A percentile compares a stretch with the other conserved stretches of the same genome.
phyloP scores from a whole-genome alignment of 257 asterid species.

The Rhazya stricta region DNA sequence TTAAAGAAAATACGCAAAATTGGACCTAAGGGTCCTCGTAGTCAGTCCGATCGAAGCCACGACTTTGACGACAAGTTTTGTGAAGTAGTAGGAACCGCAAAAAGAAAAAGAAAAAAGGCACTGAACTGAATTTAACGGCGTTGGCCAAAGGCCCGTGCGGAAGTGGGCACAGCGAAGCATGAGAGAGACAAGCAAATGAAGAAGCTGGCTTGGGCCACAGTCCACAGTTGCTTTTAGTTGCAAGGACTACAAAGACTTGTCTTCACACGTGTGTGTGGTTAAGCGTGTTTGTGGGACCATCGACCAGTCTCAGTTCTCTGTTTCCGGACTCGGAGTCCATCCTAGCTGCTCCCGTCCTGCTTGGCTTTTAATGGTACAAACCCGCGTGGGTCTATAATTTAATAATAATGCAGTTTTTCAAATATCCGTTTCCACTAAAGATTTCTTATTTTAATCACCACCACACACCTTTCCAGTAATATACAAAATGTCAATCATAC shows the following conservation, averaged over 20 bases:
- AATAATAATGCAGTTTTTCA: neutral
- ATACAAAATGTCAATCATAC: too few relatives aligned
- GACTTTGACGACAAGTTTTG: too few relatives aligned
- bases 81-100: too few relatives aligned
- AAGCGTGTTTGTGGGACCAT: constrained; percentile 11
- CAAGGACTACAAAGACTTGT: neutral
- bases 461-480: too few relatives aligned
- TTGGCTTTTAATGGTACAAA: neutral
- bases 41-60: too few relatives aligned
- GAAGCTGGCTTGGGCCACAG: constrained; percentile 15
- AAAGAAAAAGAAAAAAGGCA: too few relatives aligned
- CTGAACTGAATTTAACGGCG: neutral
- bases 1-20: too few relatives aligned
- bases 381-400: constrained; percentile 15
- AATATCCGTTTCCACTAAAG: neutral
- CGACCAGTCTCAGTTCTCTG: neutral
- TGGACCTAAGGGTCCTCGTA: too few relatives aligned
- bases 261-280: constrained; percentile 17
- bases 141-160: constrained; percentile 17
- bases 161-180: constrained; percentile 19
- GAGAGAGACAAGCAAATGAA: constrained; percentile 11
- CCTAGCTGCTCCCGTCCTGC: neutral
- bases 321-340: constrained; percentile 7
- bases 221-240: neutral
- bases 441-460: neutral